phyloP scores from a whole-genome alignment of 139 green algal species.

The Chlamydomonas eustigma region DNA sequence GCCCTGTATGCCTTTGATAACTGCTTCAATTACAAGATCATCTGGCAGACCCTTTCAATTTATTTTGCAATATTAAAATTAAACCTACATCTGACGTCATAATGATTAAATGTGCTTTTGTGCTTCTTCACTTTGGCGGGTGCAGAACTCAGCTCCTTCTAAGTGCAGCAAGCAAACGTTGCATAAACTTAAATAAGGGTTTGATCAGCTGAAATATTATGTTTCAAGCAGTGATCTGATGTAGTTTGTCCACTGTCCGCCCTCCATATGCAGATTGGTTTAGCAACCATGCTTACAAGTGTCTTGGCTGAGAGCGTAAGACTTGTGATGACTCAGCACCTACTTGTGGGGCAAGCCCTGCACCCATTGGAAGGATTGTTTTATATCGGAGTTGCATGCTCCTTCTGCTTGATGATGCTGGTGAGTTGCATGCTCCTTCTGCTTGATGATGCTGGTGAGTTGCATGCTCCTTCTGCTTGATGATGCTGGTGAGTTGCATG shows the following conservation, averaged over 20 bases:
- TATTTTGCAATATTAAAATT: too few species aligned
- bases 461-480: constrained; percentile 65
- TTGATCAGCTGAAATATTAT: too few species aligned
- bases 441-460: constrained; percentile 51
- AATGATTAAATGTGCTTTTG: too few species aligned
- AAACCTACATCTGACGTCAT: too few species aligned
- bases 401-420: constrained; percentile 57
- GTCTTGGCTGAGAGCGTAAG: constrained; percentile 64
- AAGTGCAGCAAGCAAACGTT: not conserved
- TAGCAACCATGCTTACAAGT: constrained; percentile 63
- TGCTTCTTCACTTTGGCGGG: too few species aligned
- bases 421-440: constrained; percentile 58
- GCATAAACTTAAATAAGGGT: not conserved
- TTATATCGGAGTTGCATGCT: constrained; percentile 71
- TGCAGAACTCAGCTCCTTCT: not conserved
- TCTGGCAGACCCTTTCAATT: too few species aligned
- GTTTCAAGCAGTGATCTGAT: too few species aligned
- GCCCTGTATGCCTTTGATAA: too few species aligned
- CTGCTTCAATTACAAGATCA: too few species aligned
- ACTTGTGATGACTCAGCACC: constrained; percentile 77
- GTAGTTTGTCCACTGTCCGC: too few species aligned
- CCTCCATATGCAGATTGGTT: constrained; percentile 30
- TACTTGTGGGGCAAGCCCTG: constrained; percentile 59
- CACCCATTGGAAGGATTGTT: constrained; percentile 69
- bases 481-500: constrained; percentile 55